A percentile compares a stretch with the other conserved stretches of the same genome.
Conservation (phyloP, 148 eudicot species). For the Rhododendron griersonianum region DNA sequence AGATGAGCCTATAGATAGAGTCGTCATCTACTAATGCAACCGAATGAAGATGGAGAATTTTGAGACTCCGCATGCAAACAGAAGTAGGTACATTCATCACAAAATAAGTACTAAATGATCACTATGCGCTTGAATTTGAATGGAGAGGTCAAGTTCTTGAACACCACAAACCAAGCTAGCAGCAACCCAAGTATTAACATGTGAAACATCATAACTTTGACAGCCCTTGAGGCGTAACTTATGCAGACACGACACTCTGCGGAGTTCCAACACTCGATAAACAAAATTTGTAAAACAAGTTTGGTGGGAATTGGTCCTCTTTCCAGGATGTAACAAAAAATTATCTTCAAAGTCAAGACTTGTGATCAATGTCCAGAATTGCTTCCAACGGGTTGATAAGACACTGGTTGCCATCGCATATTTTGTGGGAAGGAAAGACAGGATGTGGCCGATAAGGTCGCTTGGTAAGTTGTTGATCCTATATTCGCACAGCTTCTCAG, state of each 20-base stretch:
- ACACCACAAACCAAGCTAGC: background rate
- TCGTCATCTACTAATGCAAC: background rate
- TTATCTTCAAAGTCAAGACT: background rate
- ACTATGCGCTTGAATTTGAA: background rate
- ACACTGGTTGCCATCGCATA: background rate
- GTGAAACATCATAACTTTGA: background rate
- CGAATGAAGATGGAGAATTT: conserved; percentile 5
- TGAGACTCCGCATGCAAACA: conserved; percentile 12
- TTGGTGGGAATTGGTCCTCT: background rate
- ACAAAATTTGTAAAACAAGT: conserved; percentile 2
- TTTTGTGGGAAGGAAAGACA: background rate
- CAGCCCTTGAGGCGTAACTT: conserved; percentile 11
- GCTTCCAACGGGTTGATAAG: conserved; percentile 6
- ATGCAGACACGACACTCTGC: background rate
- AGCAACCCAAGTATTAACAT: conserved; percentile 11
- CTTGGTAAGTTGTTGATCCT: conserved; percentile 9
- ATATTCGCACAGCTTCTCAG: background rate
- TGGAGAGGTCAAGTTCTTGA: conserved; percentile 13
- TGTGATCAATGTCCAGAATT: background rate
- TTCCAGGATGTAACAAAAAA: background rate
- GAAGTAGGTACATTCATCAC: background rate
- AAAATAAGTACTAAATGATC: background rate
- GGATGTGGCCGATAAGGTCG: background rate
- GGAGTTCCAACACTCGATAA: conserved; percentile 8
- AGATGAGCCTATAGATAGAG: conserved; percentile 6